phyloP scores from a whole-genome alignment of 768 basidiomycete genomes.

The Phylloporus arenicola region DNA sequence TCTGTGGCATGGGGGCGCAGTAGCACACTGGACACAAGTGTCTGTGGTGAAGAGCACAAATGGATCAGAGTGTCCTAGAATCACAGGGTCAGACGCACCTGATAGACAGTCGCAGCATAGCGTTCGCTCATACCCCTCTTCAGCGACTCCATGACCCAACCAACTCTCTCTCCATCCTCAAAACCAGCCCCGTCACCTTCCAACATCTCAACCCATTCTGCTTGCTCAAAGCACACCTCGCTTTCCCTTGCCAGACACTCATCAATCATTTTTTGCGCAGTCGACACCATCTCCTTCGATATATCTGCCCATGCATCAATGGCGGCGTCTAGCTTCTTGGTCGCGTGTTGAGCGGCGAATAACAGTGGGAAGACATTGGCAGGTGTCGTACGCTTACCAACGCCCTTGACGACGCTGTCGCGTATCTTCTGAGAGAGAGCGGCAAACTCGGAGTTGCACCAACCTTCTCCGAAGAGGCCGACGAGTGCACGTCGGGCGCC shows the following conservation, averaged over 20 bases:
- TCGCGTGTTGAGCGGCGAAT: constrained; percentile 58
- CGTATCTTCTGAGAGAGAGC: constrained; percentile 58
- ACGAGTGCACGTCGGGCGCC: constrained; percentile 73
- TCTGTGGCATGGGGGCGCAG: constrained; percentile 62
- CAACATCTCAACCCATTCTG: constrained; percentile 73
- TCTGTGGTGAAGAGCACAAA: constrained; percentile 33
- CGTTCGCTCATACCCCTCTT: constrained; percentile 57
- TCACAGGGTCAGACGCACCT: constrained; percentile 40
- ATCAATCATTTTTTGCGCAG: constrained; percentile 57
- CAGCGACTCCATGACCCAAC: constrained; percentile 65
- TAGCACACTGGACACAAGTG: constrained; percentile 66
- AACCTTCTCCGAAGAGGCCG: constrained; percentile 81
- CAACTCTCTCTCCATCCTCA: constrained; percentile 73
- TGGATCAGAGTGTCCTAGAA: neutral
- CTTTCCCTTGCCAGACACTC: constrained; percentile 55
- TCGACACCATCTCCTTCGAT: constrained; percentile 56
- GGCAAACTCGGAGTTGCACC: constrained; percentile 82
- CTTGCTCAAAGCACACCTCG: constrained; percentile 58
- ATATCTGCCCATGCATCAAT: constrained; percentile 48
- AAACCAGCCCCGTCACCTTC: constrained; percentile 68
- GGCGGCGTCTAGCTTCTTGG: constrained; percentile 46
- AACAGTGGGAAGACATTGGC: constrained; percentile 64
- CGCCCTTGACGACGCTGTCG: constrained; percentile 64
- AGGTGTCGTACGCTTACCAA: constrained; percentile 64
- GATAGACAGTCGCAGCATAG: constrained; percentile 69